Percentiles rank a stretch among this genome's conserved stretches.
These are phyloP conservation scores for Trametes maxima DNA, from an alignment of 768 basidiomycete species.

Conservation along the genomic window DNA sequence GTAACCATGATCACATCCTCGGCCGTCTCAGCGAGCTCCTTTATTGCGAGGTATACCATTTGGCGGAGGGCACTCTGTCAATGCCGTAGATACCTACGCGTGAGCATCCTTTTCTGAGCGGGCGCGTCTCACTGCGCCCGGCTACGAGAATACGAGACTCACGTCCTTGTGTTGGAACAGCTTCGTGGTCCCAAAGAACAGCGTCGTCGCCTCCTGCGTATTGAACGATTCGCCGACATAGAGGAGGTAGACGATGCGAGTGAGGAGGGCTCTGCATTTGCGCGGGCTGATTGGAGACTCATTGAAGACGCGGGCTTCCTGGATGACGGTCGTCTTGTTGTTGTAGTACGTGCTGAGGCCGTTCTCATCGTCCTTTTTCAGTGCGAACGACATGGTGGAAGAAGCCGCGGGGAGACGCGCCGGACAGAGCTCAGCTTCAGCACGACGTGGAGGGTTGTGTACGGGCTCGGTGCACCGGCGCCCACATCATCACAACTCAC, in stretches of 20 bases:
- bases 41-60: slow-evolving; percentile 98
- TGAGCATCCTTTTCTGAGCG: neutral
- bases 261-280: slow-evolving; percentile 95
- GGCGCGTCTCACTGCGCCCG: slow-evolving; percentile 1
- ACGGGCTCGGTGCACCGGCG: slow-evolving; percentile 7
- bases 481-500: slow-evolving; percentile 18
- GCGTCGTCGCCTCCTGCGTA: slow-evolving; percentile 93
- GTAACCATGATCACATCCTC: slow-evolving; percentile 99
- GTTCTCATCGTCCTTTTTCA: slow-evolving; percentile 97
- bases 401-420: neutral
- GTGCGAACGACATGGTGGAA: slow-evolving; percentile 65
- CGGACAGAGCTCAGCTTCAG: slow-evolving; percentile 28
- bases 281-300: slow-evolving; percentile 98
- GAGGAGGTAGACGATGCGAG: slow-evolving; percentile 93
- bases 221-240: slow-evolving; percentile 95
- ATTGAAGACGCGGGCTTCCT: slow-evolving; percentile 98
- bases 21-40: slow-evolving; percentile 92
- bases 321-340: slow-evolving; percentile 97
- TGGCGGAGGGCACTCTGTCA: slow-evolving; percentile 89
- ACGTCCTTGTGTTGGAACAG: slow-evolving; percentile 99
- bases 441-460: slow-evolving; percentile 19
- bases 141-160: slow-evolving; percentile 38
- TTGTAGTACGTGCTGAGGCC: slow-evolving; percentile 91
- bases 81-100: neutral
- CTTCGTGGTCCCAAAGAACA: slow-evolving; percentile 99